These are phyloP conservation scores for Atkinsonella hypoxylon DNA, from an alignment of 2,329 filamentous ascomycete genomes.

Conservation along the genomic window DNA sequence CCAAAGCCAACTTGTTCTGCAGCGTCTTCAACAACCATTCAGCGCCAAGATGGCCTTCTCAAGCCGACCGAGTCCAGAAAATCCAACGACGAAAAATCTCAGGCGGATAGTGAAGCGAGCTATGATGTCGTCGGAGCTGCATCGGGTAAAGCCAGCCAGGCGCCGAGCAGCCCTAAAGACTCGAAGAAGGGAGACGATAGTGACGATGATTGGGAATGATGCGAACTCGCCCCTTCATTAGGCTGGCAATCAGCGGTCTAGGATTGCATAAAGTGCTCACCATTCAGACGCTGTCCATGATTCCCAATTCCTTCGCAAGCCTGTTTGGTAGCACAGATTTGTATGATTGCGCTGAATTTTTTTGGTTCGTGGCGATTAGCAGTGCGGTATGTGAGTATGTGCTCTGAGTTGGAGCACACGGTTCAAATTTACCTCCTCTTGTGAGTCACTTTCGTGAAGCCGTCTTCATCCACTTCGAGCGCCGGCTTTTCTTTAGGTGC, in stretches of 20 bases:
- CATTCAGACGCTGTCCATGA: conserved; percentile 19
- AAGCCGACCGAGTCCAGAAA: conserved; percentile 56
- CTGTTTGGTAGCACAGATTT: conserved; percentile 2
- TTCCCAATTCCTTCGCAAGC: conserved; percentile 5
- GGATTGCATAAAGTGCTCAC: conserved; percentile 11
- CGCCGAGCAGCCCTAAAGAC: conserved; percentile 55
- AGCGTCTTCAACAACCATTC: conserved; percentile 48
- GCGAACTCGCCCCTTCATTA: not conserved
- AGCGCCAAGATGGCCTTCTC: conserved; percentile 36
- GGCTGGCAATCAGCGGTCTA: not conserved
- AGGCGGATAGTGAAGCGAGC: conserved; percentile 86
- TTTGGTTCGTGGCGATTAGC: conserved; percentile 11
- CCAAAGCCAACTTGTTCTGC: conserved; percentile 33
- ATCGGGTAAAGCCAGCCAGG: conserved; percentile 66
- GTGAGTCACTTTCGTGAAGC: conserved; percentile 63
- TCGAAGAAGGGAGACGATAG: conserved; percentile 36
- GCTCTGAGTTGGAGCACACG: not conserved
- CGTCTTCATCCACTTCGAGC: conserved; percentile 69
- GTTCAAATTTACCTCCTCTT: conserved; percentile 45
- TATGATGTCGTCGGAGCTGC: conserved; percentile 82
- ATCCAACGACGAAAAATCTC: conserved; percentile 81
- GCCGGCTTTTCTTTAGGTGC: conserved; percentile 49
- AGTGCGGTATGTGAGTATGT: not conserved
- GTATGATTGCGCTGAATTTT: conserved; percentile 15
- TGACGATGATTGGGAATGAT: conserved; percentile 12